phyloP scores from a whole-genome alignment of 352 stramenopile species.

The Phytophthora lateralis region DNA sequence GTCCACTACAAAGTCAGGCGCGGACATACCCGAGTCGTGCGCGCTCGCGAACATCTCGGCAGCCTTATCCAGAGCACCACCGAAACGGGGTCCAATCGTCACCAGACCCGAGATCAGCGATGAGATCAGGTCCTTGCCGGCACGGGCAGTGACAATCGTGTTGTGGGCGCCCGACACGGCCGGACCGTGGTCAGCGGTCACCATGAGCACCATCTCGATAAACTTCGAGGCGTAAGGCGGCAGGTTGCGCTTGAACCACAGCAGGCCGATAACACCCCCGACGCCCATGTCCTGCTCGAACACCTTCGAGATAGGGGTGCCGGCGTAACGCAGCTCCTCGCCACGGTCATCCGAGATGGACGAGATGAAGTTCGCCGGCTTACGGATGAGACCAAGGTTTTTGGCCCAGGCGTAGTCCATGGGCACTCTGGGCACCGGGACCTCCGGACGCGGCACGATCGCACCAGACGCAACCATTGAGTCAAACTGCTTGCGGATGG shows the following conservation, averaged over 20 bases:
- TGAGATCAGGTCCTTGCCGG: slow-evolving; percentile 97
- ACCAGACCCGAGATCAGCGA: slow-evolving; percentile 95
- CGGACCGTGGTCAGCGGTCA: slow-evolving; percentile 96
- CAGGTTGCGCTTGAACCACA: slow-evolving; percentile 96
- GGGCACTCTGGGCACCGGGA: slow-evolving; percentile 93
- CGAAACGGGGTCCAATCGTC: slow-evolving; percentile 96
- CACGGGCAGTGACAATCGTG: slow-evolving; percentile 94
- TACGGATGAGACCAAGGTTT: slow-evolving; percentile 95
- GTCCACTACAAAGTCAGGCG: slow-evolving; percentile 92
- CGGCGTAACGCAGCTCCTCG: slow-evolving; percentile 95
- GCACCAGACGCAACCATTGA: slow-evolving; percentile 74
- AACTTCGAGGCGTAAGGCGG: slow-evolving; percentile 93
- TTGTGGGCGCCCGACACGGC: slow-evolving; percentile 97
- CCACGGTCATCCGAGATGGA: slow-evolving; percentile 97
- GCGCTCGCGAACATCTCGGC: slow-evolving; percentile 93
- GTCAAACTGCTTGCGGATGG: slow-evolving; percentile 92
- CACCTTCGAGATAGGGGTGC: slow-evolving; percentile 95
- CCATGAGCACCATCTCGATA: slow-evolving; percentile 98
- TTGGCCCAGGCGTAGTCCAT: slow-evolving; percentile 98
- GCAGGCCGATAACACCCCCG: slow-evolving; percentile 93
- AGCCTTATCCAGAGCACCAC: slow-evolving; percentile 94
- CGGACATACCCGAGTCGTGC: slow-evolving; percentile 88
- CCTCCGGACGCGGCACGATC: slow-evolving; percentile 89
- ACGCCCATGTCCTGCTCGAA: slow-evolving; percentile 95
- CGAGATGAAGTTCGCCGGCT: slow-evolving; percentile 97